Conservation (phyloP, 1,284 basidiomycete genomes). For the Leccinum variabile region DNA sequence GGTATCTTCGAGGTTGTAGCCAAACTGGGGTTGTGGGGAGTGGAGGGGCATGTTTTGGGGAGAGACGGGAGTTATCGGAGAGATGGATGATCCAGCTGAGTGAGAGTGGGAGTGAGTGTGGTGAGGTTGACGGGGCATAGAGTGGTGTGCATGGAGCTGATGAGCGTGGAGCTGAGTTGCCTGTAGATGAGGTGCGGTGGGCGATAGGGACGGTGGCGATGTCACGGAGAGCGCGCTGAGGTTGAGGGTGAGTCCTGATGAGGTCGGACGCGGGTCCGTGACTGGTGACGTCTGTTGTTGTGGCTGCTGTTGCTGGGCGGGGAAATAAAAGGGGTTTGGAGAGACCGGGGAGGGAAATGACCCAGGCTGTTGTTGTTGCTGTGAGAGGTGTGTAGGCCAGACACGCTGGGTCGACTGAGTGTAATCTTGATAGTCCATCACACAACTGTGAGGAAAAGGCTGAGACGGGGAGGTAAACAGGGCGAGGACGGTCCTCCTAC, state of each 20-base stretch:
- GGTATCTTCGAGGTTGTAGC: constrained; percentile 27
- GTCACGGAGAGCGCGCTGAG: constrained; percentile 61
- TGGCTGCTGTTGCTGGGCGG: constrained; percentile 29
- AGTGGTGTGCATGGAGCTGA: constrained; percentile 24
- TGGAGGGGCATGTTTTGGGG: constrained; percentile 27
- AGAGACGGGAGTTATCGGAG: constrained; percentile 34
- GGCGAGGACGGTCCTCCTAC: not conserved
- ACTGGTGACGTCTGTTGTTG: constrained; percentile 19
- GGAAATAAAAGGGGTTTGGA: constrained; percentile 21
- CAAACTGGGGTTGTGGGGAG: constrained; percentile 23
- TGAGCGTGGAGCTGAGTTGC: constrained; percentile 20
- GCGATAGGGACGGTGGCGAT: constrained; percentile 61
- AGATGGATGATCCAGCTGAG: constrained; percentile 20
- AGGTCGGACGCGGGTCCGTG: constrained; percentile 28
- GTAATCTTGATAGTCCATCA: constrained; percentile 25
- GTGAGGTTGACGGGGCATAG: constrained; percentile 22
- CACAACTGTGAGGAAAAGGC: too few species aligned
- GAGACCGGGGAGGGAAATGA: constrained; percentile 29
- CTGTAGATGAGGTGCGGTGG: constrained; percentile 45
- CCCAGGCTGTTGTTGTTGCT: constrained; percentile 12
- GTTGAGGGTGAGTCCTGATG: constrained; percentile 56
- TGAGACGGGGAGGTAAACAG: not conserved
- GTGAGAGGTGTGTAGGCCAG: constrained; percentile 21
- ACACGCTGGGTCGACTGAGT: constrained; percentile 10
- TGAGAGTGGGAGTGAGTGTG: constrained; percentile 23